Conservation (phyloP, 129 eudicot species). For the Flaveria sonorensis region DNA sequence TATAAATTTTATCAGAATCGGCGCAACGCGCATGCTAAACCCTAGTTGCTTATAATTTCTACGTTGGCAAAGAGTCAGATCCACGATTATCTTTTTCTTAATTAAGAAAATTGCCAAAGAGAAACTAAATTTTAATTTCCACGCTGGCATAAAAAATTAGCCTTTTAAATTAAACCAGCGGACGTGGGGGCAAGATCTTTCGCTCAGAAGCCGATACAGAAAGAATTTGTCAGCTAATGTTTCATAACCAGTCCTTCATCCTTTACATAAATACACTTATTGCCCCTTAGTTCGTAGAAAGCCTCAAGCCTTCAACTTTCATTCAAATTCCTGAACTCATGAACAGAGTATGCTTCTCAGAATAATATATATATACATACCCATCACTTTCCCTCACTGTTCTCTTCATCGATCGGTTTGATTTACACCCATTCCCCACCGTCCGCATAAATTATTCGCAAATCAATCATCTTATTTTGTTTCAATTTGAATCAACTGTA, state of each 20-base stretch:
- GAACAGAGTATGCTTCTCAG: slow-evolving; percentile 4
- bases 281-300: not conserved
- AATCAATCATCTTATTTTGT: no score
- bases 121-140: not conserved
- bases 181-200: slow-evolving; percentile 39
- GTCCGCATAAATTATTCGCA: not conserved
- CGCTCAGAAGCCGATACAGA: slow-evolving; percentile 5
- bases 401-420: slow-evolving; percentile 23
- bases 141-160: no score
- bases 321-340: not conserved
- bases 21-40: no score
- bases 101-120: not conserved
- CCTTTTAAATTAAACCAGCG: not conserved
- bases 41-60: not conserved
- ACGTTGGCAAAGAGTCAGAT: slow-evolving; percentile 21
- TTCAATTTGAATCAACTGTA: not conserved
- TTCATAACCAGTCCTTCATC: slow-evolving; percentile 17
- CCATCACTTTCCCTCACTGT: slow-evolving; percentile 11
- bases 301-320: not conserved
- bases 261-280: not conserved
- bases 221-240: not conserved
- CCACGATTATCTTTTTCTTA: not conserved
- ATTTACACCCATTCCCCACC: slow-evolving; percentile 16
- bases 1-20: no score
- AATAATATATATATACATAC: slow-evolving; percentile 20